A percentile compares a stretch with the other conserved stretches of the same genome.
Evolutionary conservation across 495 filamentous ascomycete genomes (phyloP).

Genomic region (Glarea lozoyensis): DNA sequence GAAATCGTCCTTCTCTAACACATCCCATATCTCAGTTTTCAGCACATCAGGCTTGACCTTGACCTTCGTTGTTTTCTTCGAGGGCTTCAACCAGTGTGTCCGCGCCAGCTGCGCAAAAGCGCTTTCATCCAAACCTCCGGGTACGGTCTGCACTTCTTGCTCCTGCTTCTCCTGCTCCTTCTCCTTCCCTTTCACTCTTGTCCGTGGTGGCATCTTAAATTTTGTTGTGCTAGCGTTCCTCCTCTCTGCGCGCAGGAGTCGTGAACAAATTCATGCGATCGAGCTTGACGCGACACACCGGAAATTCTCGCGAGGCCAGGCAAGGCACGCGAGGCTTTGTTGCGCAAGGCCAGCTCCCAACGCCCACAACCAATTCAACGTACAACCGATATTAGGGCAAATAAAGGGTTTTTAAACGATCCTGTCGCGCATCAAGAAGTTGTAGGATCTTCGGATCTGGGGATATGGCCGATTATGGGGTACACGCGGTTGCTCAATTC

Average conservation of each 20-base stretch:
- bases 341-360: not conserved
- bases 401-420: no score
- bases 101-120: conserved; percentile 76
- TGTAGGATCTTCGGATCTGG: not conserved
- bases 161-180: conserved; percentile 26
- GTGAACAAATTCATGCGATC: conserved; percentile 5
- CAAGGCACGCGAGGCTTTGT: conserved; percentile 6
- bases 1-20: conserved; percentile 72
- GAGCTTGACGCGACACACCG: not conserved
- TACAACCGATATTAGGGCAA: no score
- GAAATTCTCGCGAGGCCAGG: not conserved
- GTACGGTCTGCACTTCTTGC: conserved; percentile 52
- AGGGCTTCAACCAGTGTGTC: conserved; percentile 69
- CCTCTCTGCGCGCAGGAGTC: conserved; percentile 2
- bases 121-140: conserved; percentile 72
- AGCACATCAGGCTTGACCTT: conserved; percentile 81
- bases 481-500: conserved; percentile 48
- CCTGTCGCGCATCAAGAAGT: not conserved
- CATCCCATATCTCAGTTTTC: conserved; percentile 86
- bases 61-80: conserved; percentile 46
- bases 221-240: not conserved
- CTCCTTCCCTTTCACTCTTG: conserved; percentile 14
- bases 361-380: not conserved
- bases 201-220: conserved; percentile 20
- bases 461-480: conserved; percentile 40